Percentiles rank a stretch among this genome's conserved stretches.
These are phyloP conservation scores for Onygena corvina DNA, from an alignment of 2,329 filamentous ascomycete genomes.

Conservation along the genomic window DNA sequence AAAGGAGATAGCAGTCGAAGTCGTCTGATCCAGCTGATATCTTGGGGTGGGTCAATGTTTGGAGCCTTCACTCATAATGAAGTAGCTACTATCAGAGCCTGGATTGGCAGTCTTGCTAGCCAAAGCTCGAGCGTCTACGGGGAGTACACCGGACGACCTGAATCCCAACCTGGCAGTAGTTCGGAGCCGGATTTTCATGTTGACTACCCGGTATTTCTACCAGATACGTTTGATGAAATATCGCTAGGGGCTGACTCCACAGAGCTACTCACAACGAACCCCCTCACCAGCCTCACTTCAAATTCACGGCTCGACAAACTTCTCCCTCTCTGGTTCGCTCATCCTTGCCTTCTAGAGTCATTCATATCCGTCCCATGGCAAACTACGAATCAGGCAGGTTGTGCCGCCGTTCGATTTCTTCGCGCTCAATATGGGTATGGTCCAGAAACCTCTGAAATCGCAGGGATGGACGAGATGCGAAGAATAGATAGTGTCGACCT, in stretches of 20 bases:
- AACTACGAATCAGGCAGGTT: slow-evolving; percentile 24
- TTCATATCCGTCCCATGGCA: slow-evolving; percentile 28
- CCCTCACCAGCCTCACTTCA: background rate
- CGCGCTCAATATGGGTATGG: slow-evolving; percentile 32
- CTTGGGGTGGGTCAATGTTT: slow-evolving; percentile 41
- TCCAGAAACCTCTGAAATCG: background rate
- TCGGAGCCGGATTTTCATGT: background rate
- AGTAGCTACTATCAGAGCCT: slow-evolving; percentile 26
- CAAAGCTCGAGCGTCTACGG: background rate
- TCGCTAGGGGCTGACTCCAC: background rate
- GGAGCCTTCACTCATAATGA: slow-evolving; percentile 39
- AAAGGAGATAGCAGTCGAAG: slow-evolving; percentile 32
- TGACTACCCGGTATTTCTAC: background rate
- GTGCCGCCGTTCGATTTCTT: slow-evolving; percentile 29
- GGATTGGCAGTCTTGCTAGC: slow-evolving; percentile 26
- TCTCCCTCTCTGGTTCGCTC: slow-evolving; percentile 32
- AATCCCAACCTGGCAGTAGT: background rate
- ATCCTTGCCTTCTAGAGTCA: slow-evolving; percentile 28
- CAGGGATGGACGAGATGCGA: slow-evolving; percentile 5
- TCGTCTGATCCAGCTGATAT: slow-evolving; percentile 32
- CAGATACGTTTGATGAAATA: background rate
- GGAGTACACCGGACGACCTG: background rate
- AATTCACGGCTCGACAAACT: slow-evolving; percentile 15
- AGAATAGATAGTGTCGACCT: background rate
- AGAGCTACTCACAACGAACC: background rate